Base-by-base conservation (phyloP, 2,329 filamentous ascomycete species). In the Fusarium armeniacum region DNA sequence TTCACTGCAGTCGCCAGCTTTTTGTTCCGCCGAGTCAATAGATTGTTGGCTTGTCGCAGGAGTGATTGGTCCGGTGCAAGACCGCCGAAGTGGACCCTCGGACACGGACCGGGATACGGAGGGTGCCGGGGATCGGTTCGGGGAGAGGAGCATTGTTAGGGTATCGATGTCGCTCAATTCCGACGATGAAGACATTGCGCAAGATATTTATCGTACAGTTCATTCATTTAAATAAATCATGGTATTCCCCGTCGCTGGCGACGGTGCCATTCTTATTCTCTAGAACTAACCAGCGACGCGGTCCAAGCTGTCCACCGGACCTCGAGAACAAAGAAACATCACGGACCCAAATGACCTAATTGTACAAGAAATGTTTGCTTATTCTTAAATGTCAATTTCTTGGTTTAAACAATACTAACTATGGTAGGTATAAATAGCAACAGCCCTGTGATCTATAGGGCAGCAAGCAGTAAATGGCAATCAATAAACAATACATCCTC, bases 371-470 rank as follows among this genome's bases (percentile, higher is more conserved):
- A 28, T 44, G 41, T 46, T 46, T 56, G 43, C 18, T 45, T 35
- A 20, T 38, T 26, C 28, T 43, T 28, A 51, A 51, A 6, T 22
- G n/a, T 69, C 55, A 71, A 57, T 47, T 46, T 54, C 52, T 53
- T 36, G 54, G 58, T 30, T 65, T 64, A 54, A 49, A 57, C 24
- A 59, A 65, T 62, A 66, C 62, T 65, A 65, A 66, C 61, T 65
- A 66, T 49, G 44, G 24, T 35, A 58, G 56, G 59, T 52, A 65
- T 58, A 46, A 62, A 69, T 58, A 56, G 50, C 43, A 72, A 55
- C 65, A 64, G 58, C 52, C 38, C 52, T 59, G 28, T 32, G 4
- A 44, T 58, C 62, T 32, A 58, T 59, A 13, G 28, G 28, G 28
- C 28, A 28, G 28, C 28, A 28, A 56, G n/a, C 41, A 59, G 47